phyloP scores from a whole-genome alignment of 352 stramenopile species.

The Phytophthora rubi region DNA sequence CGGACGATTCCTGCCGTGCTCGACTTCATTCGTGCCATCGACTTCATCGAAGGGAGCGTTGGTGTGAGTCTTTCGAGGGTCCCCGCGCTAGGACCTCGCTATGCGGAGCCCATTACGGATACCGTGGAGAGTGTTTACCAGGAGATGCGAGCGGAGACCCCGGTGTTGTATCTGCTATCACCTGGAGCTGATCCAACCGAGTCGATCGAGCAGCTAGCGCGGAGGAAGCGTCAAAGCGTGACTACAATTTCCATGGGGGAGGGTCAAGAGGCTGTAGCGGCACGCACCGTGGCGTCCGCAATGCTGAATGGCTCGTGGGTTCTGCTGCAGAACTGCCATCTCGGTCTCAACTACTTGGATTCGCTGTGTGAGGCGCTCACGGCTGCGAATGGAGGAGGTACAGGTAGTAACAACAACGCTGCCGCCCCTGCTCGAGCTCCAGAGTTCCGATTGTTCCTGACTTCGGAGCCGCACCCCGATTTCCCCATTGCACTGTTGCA shows the following conservation, averaged over 20 bases:
- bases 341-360: slow-evolving; percentile 75
- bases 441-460: slow-evolving; percentile 82
- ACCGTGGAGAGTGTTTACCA: slow-evolving; percentile 74
- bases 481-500: slow-evolving; percentile 81
- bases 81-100: slow-evolving; percentile 66
- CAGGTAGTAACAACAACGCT: slow-evolving; percentile 10
- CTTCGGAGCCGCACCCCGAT: slow-evolving; percentile 58
- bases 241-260: slow-evolving; percentile 84
- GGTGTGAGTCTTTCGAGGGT: slow-evolving; percentile 40
- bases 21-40: slow-evolving; percentile 70
- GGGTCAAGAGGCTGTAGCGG: slow-evolving; percentile 68
- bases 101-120: slow-evolving; percentile 71
- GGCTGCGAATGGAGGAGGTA: slow-evolving; percentile 21
- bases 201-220: slow-evolving; percentile 68
- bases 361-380: slow-evolving; percentile 58
- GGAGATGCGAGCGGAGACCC: slow-evolving; percentile 70
- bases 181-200: slow-evolving; percentile 78
- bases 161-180: slow-evolving; percentile 77
- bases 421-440: slow-evolving; percentile 18
- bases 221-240: slow-evolving; percentile 72
- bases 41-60: slow-evolving; percentile 58
- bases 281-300: slow-evolving; percentile 56
- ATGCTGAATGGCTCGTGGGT: slow-evolving; percentile 85
- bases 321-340: slow-evolving; percentile 82
- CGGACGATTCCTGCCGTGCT: slow-evolving; percentile 72